Evolutionary conservation across 805 yeast species (phyloP), one percentile per base, ranked within the genome.

Genomic region (Sugiyamaella marilandica): DNA sequence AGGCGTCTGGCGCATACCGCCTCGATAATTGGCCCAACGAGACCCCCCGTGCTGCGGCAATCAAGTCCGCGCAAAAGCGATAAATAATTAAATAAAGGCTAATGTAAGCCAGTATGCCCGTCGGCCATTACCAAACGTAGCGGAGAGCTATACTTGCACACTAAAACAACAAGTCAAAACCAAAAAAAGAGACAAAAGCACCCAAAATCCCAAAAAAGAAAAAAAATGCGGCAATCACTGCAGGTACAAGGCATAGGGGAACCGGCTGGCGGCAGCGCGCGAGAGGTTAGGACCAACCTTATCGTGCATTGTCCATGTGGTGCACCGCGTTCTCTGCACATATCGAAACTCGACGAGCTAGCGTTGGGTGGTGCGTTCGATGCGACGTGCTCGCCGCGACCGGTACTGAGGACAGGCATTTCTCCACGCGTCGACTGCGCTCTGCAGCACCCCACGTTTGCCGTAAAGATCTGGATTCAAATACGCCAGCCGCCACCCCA

Each of bases 381-480:
- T 39, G 24, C 59, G 51, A n/a, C 63, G 54, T 10, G 75, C 78
- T 39, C 80, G 65, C 44, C 81, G 70, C n/a, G 74, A 68, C 47
- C 78, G 65, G 45, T 70, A 62, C 2, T 67, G 63, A 14, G 69
- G 68, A 55, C 76, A 67, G 4, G 79, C 71, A 60, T 77, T 77
- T 56, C 81, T 67, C 79, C 79, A 78, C 5, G 74, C 66, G 54
- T 77, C 81, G 13, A 77, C 81, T 1, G 81, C 81, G 31, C 81
- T 66, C 58, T 77, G 81, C 13, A 76, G 70, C 13, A 78, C 61
- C 1, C 81, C 81, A 26, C 79, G 66, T 31, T 73, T 72, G 45
- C 64, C 64, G 24, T 74, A 68, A n/a, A 78, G 64, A 19, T 67
- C 67, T 0, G 78, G 74, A 55, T 77, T 77, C 35, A 68, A 62